These are phyloP conservation scores for Pelargonium australe DNA, from an alignment of 441 rosid species.

Conservation along the genomic window DNA sequence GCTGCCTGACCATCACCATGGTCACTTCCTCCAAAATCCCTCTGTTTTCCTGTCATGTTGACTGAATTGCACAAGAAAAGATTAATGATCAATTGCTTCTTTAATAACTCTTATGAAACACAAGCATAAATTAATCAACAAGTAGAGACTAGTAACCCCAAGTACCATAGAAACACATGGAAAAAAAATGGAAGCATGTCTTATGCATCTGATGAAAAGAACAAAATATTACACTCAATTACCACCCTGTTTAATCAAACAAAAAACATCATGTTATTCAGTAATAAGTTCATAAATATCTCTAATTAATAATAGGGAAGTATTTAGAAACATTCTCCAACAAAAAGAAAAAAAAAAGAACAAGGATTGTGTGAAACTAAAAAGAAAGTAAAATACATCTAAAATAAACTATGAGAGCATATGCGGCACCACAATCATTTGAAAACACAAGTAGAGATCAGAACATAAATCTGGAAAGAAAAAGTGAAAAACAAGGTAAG, in stretches of 20 bases:
- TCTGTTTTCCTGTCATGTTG: slow-evolving; percentile 57
- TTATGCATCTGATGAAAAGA: neutral
- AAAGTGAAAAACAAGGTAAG: slow-evolving; percentile 8
- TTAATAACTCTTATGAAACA: neutral
- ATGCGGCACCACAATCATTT: neutral
- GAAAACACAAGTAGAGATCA: neutral
- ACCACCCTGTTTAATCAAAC: neutral
- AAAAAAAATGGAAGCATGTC: neutral
- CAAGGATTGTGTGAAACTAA: neutral
- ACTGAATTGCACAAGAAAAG: slow-evolving; percentile 42
- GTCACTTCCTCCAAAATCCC: slow-evolving; percentile 91
- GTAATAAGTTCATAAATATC: neutral
- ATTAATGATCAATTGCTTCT: slow-evolving; percentile 16
- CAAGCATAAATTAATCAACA: neutral
- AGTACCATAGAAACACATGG: neutral
- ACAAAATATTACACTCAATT: neutral
- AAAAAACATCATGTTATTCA: neutral
- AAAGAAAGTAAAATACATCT: neutral
- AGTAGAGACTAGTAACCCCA: neutral
- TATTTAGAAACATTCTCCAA: neutral
- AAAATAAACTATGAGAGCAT: neutral
- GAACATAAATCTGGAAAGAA: neutral
- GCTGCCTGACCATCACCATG: slow-evolving; percentile 89
- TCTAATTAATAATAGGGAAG: neutral
- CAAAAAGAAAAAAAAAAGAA: neutral